These are phyloP conservation scores for Cyclotella choctawhatcheeana DNA, from an alignment of 108 stramenopile species.

Conservation along the genomic window DNA sequence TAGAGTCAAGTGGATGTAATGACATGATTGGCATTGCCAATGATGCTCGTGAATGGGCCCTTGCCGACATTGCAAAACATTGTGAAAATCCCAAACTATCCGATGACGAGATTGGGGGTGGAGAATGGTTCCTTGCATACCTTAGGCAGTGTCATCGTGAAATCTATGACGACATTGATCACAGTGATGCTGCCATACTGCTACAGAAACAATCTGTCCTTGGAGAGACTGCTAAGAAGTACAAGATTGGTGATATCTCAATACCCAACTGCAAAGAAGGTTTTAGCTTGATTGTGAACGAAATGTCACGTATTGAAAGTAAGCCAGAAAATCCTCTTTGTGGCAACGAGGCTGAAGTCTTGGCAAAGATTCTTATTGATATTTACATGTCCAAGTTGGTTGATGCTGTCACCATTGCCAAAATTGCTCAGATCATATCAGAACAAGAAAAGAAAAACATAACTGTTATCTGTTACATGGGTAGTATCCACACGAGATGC, in stretches of 20 bases:
- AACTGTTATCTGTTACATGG: constrained; percentile 46
- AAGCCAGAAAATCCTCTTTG: constrained; percentile 9
- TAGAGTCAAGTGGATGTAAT: constrained; percentile 13
- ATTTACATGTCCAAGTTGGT: constrained; percentile 46
- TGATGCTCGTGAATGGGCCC: constrained; percentile 25
- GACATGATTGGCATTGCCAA: constrained; percentile 25
- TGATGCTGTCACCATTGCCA: constrained; percentile 43
- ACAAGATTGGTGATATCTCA: constrained; percentile 51
- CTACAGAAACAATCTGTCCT: constrained; percentile 36
- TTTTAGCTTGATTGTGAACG: constrained; percentile 32
- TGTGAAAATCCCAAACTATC: constrained; percentile 37
- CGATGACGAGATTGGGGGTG: constrained; percentile 48
- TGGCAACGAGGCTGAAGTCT: constrained; percentile 30
- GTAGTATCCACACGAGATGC: constrained; percentile 38
- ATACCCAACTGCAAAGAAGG: constrained; percentile 37
- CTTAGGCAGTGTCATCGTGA: constrained; percentile 47
- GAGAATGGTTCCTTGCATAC: constrained; percentile 56
- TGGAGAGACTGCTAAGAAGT: constrained; percentile 34
- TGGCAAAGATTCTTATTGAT: constrained; percentile 57
- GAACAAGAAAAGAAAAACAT: constrained; percentile 31
- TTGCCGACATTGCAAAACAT: constrained; percentile 31
- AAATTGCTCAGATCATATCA: constrained; percentile 39
- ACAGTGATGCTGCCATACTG: constrained; percentile 33
- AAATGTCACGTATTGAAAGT: constrained; percentile 9
- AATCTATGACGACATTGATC: constrained; percentile 53